Evolutionary conservation across 768 basidiomycete species (phyloP).

Genomic region (Cystoderma amianthinum): DNA sequence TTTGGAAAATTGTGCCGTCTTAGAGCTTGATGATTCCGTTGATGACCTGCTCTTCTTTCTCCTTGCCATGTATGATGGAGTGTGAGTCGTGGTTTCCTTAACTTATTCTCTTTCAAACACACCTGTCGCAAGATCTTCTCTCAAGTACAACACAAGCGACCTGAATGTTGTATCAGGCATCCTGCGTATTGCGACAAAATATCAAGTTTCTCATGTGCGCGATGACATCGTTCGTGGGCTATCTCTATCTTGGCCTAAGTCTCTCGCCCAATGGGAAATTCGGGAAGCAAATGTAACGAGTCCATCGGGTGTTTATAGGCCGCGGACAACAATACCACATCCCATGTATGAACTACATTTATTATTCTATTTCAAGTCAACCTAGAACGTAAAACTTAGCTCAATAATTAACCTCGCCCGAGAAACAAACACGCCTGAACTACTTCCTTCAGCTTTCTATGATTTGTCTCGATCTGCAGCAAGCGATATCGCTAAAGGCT

Average conservation of each 20-base stretch:
- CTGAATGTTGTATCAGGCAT: constrained; percentile 50
- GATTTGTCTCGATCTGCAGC: constrained; percentile 67
- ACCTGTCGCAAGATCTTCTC: constrained; percentile 27
- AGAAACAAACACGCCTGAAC: constrained; percentile 43
- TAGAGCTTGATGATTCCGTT: constrained; percentile 48
- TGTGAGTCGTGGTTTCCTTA: constrained; percentile 33
- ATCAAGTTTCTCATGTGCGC: constrained; percentile 51
- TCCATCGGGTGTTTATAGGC: constrained; percentile 43
- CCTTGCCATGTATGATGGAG: constrained; percentile 62
- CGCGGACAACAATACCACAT: constrained; percentile 51
- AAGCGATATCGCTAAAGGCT: constrained; percentile 52
- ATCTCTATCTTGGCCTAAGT: constrained; percentile 49
- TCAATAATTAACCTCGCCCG: constrained; percentile 63
- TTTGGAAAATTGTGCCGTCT: constrained; percentile 54
- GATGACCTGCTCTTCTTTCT: constrained; percentile 55
- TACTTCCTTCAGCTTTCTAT: constrained; percentile 74
- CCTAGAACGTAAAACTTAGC: constrained; percentile 23
- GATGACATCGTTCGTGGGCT: constrained; percentile 49
- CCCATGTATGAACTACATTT: constrained; percentile 47
- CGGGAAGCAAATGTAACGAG: constrained; percentile 55
- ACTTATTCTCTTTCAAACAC: neutral
- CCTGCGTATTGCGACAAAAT: constrained; percentile 58
- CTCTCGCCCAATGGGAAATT: constrained; percentile 58
- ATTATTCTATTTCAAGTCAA: constrained; percentile 2
- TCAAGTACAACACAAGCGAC: constrained; percentile 40